Evolutionary conservation across 495 filamentous ascomycete species (phyloP).

Genomic region (Geopyxis carbonaria): DNA sequence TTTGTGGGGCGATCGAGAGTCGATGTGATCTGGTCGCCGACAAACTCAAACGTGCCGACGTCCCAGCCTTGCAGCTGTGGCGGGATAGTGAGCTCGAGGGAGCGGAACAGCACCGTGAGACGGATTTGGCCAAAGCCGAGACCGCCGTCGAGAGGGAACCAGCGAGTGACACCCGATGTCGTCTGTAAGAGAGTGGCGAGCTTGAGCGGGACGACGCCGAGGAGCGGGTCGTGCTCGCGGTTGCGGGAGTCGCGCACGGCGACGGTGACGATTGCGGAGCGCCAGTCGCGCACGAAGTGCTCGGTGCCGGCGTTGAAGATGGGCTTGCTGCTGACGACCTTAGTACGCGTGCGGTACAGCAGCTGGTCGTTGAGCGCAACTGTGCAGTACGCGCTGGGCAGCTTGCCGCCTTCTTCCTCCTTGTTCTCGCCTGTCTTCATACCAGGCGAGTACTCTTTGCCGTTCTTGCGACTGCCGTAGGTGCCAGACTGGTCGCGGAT

Average conservation of each 20-base stretch:
- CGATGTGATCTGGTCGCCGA: constrained; percentile 5
- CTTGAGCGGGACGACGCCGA: constrained; percentile 77
- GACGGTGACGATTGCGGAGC: constrained; percentile 66
- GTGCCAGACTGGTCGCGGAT: constrained; percentile 64
- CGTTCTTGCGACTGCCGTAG: constrained; percentile 49
- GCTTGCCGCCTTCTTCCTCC: constrained; percentile 56
- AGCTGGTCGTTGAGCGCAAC: constrained; percentile 78
- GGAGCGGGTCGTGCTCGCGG: constrained; percentile 82
- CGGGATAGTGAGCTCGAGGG: constrained; percentile 66
- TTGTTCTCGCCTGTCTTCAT: constrained; percentile 68
- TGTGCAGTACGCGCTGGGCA: constrained; percentile 84
- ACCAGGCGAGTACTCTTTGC: constrained; percentile 77
- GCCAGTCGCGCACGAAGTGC: constrained; percentile 87
- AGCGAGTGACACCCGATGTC: constrained; percentile 53
- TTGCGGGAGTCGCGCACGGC: constrained; percentile 76
- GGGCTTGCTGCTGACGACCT: constrained; percentile 80
- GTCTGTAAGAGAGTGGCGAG: constrained; percentile 74
- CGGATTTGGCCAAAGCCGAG: constrained; percentile 74
- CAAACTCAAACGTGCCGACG: constrained; percentile 83
- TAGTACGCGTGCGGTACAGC: constrained; percentile 74
- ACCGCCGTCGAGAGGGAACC: constrained; percentile 43
- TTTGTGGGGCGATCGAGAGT: constrained; percentile 43
- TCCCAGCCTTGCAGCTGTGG: constrained; percentile 76
- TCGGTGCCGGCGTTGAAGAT: constrained; percentile 96
- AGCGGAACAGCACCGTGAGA: constrained; percentile 76